Percentiles rank a stretch among this genome's conserved stretches.
Conservation (phyloP, 2,329 filamentous ascomycete genomes). For the Aspergillus fijiensis region DNA sequence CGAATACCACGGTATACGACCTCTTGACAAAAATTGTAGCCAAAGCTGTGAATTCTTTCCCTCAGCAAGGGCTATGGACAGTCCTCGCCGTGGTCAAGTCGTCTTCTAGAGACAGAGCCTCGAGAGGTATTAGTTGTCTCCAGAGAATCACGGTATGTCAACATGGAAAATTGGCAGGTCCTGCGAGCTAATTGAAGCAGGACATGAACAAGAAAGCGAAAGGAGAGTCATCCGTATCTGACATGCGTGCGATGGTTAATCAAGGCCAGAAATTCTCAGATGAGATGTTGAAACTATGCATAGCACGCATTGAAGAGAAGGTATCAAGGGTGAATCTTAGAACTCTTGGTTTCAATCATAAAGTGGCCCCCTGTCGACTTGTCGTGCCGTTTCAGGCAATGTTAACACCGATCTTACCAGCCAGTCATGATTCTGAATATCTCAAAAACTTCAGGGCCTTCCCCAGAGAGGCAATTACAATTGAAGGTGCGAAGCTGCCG, state of each 20-base stretch:
- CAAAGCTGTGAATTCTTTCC: conserved; percentile 82
- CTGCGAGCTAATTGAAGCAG: conserved; percentile 28
- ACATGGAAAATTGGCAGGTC: background rate
- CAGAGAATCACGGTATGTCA: conserved; percentile 41
- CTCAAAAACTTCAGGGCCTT: conserved; percentile 78
- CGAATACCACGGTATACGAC: conserved; percentile 73
- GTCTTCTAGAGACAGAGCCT: conserved; percentile 66
- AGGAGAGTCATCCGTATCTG: conserved; percentile 44
- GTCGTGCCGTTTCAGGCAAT: conserved; percentile 88
- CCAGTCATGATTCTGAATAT: conserved; percentile 66
- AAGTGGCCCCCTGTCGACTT: conserved; percentile 74
- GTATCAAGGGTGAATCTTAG: conserved; percentile 71
- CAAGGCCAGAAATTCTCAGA: conserved; percentile 81
- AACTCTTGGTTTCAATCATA: conserved; percentile 81
- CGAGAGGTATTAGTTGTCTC: conserved; percentile 50
- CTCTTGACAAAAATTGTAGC: conserved; percentile 76
- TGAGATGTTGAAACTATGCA: conserved; percentile 76
- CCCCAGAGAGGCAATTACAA: conserved; percentile 79
- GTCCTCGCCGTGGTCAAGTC: conserved; percentile 84
- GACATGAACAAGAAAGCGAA: conserved; percentile 54
- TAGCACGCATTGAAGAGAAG: conserved; percentile 72
- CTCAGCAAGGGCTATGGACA: conserved; percentile 89
- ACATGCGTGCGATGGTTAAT: conserved; percentile 69
- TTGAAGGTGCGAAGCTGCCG: conserved; percentile 50
- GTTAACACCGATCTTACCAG: conserved; percentile 76